Conservation (phyloP, 192 early-diverging fungal genomes). For the Backusella mclennaniae region DNA sequence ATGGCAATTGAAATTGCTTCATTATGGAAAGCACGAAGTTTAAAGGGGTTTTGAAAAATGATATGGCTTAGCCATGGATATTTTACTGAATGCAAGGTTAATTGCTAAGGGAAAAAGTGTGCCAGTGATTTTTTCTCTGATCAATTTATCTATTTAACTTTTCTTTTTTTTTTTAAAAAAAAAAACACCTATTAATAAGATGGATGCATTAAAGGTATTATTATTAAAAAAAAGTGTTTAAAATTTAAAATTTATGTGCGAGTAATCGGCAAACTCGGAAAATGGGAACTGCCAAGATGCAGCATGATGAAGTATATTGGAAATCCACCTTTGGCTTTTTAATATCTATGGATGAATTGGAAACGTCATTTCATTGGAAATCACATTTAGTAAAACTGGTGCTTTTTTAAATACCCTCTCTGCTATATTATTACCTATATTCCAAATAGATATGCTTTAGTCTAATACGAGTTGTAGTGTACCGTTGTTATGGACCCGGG, state of each 20-base stretch:
- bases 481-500: not conserved
- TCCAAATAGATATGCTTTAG: not conserved
- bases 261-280: not conserved
- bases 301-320: not conserved
- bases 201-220: not conserved
- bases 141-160: too few relatives aligned
- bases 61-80: not conserved
- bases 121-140: too few relatives aligned
- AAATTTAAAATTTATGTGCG: not conserved
- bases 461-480: not conserved
- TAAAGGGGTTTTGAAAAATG: not conserved
- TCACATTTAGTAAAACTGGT: not conserved
- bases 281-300: not conserved
- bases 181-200: not conserved
- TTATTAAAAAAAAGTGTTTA: not conserved
- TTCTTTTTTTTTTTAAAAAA: not conserved
- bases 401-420: not conserved
- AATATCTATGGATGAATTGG: not conserved
- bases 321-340: not conserved
- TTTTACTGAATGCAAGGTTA: not conserved
- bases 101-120: not conserved
- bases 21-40: too few relatives aligned
- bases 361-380: not conserved
- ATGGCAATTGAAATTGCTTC: too few relatives aligned
- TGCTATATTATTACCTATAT: not conserved